Evolutionary conservation across 257 asterid genomes (phyloP).

Genomic region (Nicotiana paniculata): DNA sequence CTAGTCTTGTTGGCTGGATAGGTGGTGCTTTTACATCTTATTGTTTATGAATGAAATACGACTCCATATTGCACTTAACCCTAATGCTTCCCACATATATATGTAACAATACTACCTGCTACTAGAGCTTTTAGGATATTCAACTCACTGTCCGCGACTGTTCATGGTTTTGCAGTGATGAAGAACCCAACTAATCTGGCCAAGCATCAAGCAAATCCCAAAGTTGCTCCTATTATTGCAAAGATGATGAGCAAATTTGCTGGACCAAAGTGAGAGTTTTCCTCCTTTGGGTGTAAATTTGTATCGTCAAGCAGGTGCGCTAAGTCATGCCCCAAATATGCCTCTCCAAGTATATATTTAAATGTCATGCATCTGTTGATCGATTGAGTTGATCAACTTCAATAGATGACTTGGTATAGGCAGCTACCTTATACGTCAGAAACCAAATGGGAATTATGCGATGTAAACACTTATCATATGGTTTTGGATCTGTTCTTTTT

Average conservation of each 20-base stretch:
- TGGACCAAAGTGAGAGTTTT: conserved; percentile 32
- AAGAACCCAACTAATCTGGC: conserved; percentile 90
- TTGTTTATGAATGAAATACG: not conserved
- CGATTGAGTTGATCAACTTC: not conserved
- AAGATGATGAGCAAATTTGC: conserved; percentile 85
- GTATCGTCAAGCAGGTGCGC: not conserved
- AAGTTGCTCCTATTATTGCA: conserved; percentile 79
- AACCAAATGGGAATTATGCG: too few species aligned
- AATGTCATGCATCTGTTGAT: not conserved
- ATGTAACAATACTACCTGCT: too few species aligned
- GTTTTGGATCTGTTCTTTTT: not conserved
- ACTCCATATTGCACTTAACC: not conserved
- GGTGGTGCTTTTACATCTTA: not conserved
- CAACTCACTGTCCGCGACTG: not conserved
- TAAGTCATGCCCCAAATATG: not conserved
- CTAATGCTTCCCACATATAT: not conserved
- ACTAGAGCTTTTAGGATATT: not conserved
- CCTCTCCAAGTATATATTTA: not conserved
- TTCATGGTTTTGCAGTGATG: conserved; percentile 56
- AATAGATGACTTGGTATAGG: not conserved
- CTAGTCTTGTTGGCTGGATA: not conserved
- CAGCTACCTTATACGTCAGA: not conserved
- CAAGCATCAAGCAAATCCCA: conserved; percentile 85
- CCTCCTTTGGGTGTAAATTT: not conserved
- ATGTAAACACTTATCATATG: not conserved